Evolutionary conservation across 768 basidiomycete genomes (phyloP).

Genomic region (Suillus americanus): DNA sequence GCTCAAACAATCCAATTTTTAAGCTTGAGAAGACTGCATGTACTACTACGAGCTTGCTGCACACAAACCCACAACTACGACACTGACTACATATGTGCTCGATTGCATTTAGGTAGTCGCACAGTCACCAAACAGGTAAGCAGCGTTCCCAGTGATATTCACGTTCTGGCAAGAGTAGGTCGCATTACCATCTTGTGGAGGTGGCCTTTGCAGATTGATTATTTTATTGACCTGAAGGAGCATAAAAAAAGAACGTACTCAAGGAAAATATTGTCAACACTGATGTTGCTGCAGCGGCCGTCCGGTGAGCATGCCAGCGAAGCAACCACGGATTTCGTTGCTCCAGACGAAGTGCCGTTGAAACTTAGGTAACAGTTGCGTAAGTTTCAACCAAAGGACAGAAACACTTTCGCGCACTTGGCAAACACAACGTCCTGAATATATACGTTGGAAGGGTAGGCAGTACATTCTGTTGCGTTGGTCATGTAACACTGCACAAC

Average conservation of each 20-base stretch:
- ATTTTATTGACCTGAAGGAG: not conserved
- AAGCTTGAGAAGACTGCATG: not conserved
- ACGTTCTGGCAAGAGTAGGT: slow-evolving; percentile 56
- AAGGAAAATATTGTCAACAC: slow-evolving; percentile 44
- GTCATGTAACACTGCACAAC: slow-evolving; percentile 37
- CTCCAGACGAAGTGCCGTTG: slow-evolving; percentile 43
- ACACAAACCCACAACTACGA: not conserved
- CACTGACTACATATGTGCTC: not conserved
- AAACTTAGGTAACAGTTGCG: slow-evolving; percentile 30
- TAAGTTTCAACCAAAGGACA: slow-evolving; percentile 15
- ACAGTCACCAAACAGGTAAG: slow-evolving; percentile 40
- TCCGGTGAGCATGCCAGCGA: slow-evolving; percentile 41
- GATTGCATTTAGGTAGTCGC: slow-evolving; percentile 13
- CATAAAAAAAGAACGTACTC: slow-evolving; percentile 33
- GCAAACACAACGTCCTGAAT: slow-evolving; percentile 43
- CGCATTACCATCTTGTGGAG: slow-evolving; percentile 41
- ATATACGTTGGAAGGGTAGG: slow-evolving; percentile 35
- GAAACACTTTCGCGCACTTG: slow-evolving; percentile 19
- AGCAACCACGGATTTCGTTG: slow-evolving; percentile 37
- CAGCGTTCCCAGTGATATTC: slow-evolving; percentile 43
- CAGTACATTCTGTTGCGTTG: slow-evolving; percentile 31
- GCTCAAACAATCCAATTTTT: not conserved
- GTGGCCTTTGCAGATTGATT: slow-evolving; percentile 22
- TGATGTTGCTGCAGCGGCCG: slow-evolving; percentile 44
- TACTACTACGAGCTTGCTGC: not conserved